phyloP scores from a whole-genome alignment of 768 basidiomycete genomes.

The Suillus variegatus region DNA sequence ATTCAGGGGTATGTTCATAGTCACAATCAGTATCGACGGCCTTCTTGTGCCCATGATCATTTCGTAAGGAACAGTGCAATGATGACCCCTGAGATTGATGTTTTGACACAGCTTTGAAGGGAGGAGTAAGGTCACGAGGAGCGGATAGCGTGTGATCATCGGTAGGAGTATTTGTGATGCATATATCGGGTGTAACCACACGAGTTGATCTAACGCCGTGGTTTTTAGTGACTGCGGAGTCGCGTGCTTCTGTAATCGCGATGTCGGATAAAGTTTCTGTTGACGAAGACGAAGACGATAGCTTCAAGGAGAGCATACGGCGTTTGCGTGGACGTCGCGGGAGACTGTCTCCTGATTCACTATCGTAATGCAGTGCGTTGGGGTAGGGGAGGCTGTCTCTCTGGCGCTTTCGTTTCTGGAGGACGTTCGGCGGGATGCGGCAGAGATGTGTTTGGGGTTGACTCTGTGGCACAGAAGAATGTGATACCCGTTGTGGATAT shows the following conservation, averaged over 20 bases:
- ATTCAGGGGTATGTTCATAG: not conserved
- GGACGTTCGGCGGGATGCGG: constrained; percentile 19
- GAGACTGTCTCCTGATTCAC: constrained; percentile 26
- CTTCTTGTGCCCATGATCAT: too few species aligned
- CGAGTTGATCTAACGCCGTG: not conserved
- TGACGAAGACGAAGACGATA: constrained; percentile 15
- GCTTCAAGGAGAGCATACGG: constrained; percentile 28
- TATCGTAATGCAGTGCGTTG: constrained; percentile 15
- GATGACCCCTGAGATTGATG: not conserved
- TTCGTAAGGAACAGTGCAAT: not conserved
- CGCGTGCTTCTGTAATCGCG: not conserved
- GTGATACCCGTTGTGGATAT: not conserved
- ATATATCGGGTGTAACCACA: not conserved
- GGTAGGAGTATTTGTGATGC: not conserved
- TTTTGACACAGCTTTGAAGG: not conserved
- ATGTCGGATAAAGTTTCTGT: not conserved
- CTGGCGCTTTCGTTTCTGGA: constrained; percentile 30
- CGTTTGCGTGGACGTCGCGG: constrained; percentile 31
- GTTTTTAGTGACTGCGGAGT: not conserved
- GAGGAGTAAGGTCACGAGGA: not conserved
- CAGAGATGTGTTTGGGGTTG: not conserved
- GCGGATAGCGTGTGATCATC: not conserved
- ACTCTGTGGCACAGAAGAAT: not conserved
- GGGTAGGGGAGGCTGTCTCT: constrained; percentile 30
- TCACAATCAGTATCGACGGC: too few species aligned